Base-by-base conservation (phyloP, 2,329 filamentous ascomycete genomes). In the Fusarium austroafricanum region DNA sequence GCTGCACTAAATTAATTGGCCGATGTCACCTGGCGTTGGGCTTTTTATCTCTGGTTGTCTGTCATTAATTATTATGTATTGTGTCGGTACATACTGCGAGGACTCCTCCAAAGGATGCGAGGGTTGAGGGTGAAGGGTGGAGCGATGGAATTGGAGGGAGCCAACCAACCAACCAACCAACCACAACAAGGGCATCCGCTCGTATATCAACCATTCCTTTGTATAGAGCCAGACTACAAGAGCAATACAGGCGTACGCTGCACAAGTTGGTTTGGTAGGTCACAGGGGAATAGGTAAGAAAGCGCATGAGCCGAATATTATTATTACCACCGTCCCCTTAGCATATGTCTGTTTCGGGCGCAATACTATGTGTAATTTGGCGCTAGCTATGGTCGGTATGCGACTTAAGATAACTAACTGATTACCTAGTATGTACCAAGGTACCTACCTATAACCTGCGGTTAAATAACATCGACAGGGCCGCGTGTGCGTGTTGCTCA, bases 401-500 rank as follows among this genome's bases (percentile, higher is more conserved):
- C 28, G 21, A 44, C 55, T 35, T 54, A 52, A 61, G 58, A 61
- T 54, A 61, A 54, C 39, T 53, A 55, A 45, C 61, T 61, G n/a
- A 62, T 62, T 40, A 23, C 21, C 21, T 23, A n/a, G n/a, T 6
- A 23, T 23, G 21, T 23, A 65, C 55, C 55, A 49, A 37, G 44
- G 42, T 31, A 31, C 29, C 29, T 31, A 31, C 29, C 29, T 40
- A 44, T 51, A 49, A 39, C 23, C 53, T 54, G 37, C 61, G 42
- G 61, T 47, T 60, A 65, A 64, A 58, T 57, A 56, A 51, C 52
- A 44, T 14, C 23, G 61, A 64, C 61, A 65, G 60, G 60, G 60
- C 59, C 53, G 60, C 45, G 47, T 65, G 61, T 61, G 61, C 55
- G 54, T 49, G 54, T 31, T 53, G 35, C 53, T 65, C 17, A 37